These are phyloP conservation scores for Cyberlindnera japonica DNA, from an alignment of 805 yeast genomes.

Conservation along the genomic window DNA sequence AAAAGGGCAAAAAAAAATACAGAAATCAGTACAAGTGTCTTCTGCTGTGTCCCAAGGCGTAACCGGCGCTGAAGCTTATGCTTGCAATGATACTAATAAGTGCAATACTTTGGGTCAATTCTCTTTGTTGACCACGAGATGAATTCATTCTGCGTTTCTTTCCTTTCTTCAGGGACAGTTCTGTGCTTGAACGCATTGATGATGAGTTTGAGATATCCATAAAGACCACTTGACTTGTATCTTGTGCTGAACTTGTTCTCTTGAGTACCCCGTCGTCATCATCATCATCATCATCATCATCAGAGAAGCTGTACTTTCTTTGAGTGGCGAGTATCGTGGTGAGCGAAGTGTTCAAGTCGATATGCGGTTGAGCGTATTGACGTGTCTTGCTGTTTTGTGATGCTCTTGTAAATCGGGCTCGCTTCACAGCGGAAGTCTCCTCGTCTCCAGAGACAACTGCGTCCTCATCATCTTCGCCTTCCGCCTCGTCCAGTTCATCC, in stretches of 20 bases:
- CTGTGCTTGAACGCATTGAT: conserved; percentile 7
- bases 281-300: conserved; percentile 1
- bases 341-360: conserved; percentile 16
- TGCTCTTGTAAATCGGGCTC: conserved; percentile 1
- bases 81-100: conserved; percentile 13
- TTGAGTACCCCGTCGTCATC: neutral
- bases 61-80: conserved; percentile 21
- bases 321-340: conserved; percentile 14
- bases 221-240: conserved; percentile 7
- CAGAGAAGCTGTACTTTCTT: neutral
- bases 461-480: neutral
- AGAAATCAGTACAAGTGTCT: conserved; percentile 4
- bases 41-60: conserved; percentile 14
- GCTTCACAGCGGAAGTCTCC: neutral
- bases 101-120: conserved; percentile 6
- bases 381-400: neutral
- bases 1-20: neutral
- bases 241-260: neutral
- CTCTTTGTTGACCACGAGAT: conserved; percentile 1
- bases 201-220: conserved; percentile 14
- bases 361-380: neutral
- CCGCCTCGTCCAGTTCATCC: neutral
- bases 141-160: conserved; percentile 5
- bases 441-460: conserved; percentile 2
- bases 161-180: conserved; percentile 3